Percentiles rank a stretch among this genome's conserved stretches.
Evolutionary conservation across 306 rosid species (phyloP).

Genomic region (Prunus davidiana): DNA sequence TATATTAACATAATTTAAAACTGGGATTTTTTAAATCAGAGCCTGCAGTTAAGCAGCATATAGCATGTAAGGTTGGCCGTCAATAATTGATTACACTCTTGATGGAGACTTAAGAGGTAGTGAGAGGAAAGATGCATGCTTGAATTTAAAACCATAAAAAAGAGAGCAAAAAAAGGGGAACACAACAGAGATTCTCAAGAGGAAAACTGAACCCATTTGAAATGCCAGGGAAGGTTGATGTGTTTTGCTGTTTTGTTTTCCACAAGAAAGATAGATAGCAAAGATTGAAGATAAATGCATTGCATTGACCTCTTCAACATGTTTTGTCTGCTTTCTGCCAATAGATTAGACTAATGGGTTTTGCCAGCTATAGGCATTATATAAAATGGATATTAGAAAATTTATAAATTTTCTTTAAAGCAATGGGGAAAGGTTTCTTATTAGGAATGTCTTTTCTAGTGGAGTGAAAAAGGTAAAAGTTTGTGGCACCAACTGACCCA

Average conservation of each 20-base stretch:
- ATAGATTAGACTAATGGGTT: constrained; percentile 25
- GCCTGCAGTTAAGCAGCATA: constrained; percentile 21
- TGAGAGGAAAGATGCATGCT: constrained; percentile 22
- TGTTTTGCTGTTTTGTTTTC: constrained; percentile 20
- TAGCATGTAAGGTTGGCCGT: constrained; percentile 16
- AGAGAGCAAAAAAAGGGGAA: background rate
- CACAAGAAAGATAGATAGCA: constrained; percentile 18
- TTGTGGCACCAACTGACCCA: constrained; percentile 18
- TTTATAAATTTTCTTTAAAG: background rate
- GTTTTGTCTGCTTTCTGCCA: constrained; percentile 36
- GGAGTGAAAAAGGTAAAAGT: constrained; percentile 40
- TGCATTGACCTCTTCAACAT: constrained; percentile 47
- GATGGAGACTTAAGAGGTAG: constrained; percentile 39
- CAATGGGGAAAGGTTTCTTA: constrained; percentile 11
- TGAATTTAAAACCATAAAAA: background rate
- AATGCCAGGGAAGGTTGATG: constrained; percentile 7
- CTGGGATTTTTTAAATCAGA: background rate
- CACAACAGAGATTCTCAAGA: constrained; percentile 6
- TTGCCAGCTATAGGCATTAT: constrained; percentile 44
- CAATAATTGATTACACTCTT: constrained; percentile 24
- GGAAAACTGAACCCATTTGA: background rate
- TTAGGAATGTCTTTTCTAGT: constrained; percentile 28
- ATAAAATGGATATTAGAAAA: constrained; percentile 17
- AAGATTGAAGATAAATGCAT: constrained; percentile 27
- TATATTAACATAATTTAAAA: background rate